Conservation (phyloP, 192 early-diverging fungal genomes). For the Spizellomyces punctatus region DNA sequence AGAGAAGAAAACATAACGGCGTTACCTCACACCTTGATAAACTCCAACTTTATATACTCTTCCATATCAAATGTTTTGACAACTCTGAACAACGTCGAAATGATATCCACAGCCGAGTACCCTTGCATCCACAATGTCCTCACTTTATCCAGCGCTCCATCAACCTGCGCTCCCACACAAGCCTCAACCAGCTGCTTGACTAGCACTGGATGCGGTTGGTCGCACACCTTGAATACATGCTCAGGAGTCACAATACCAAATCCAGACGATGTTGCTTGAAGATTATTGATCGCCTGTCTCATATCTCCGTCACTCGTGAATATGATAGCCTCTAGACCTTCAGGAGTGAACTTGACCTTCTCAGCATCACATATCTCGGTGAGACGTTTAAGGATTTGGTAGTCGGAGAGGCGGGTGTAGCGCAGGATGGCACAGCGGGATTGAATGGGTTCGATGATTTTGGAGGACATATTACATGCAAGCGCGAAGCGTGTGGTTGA, state of each 20-base stretch:
- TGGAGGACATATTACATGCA: conserved; percentile 94
- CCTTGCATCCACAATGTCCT: conserved; percentile 79
- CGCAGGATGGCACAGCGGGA: conserved; percentile 91
- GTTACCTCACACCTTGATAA: conserved; percentile 65
- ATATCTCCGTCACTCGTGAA: conserved; percentile 98
- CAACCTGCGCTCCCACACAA: conserved; percentile 70
- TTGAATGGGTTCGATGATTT: conserved; percentile 99
- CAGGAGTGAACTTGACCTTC: conserved; percentile 80
- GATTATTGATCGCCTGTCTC: conserved; percentile 97
- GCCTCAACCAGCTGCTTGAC: conserved; percentile 73
- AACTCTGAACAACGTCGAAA: conserved; percentile 90
- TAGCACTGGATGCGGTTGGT: conserved; percentile 90
- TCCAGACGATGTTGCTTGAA: conserved; percentile 87
- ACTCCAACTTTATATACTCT: conserved; percentile 84
- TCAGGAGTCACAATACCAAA: conserved; percentile 84
- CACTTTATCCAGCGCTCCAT: conserved; percentile 70
- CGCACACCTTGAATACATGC: conserved; percentile 97
- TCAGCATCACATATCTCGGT: conserved; percentile 83
- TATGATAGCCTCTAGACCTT: conserved; percentile 90
- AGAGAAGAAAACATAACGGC: background rate
- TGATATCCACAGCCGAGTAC: conserved; percentile 87
- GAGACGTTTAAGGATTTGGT: conserved; percentile 79
- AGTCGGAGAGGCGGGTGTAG: conserved; percentile 76
- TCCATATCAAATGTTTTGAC: conserved; percentile 76
- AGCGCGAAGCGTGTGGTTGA: conserved; percentile 94